A percentile compares a stretch with the other conserved stretches of the same genome.
These are phyloP conservation scores for Phoenix dactylifera DNA, from an alignment of 176 grass and related monocot genomes.

Conservation along the genomic window DNA sequence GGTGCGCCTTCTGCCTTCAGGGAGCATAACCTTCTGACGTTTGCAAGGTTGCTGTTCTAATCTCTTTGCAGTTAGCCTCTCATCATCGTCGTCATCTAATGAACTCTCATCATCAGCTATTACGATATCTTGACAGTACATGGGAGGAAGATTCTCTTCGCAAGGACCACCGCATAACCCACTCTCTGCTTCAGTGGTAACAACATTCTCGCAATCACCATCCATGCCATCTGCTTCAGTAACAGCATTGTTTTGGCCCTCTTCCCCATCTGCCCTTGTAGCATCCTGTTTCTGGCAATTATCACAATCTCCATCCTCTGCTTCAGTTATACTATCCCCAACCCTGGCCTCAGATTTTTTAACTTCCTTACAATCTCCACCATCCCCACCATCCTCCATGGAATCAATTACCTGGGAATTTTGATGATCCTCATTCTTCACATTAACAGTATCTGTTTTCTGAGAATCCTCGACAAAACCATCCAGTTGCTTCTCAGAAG, in stretches of 20 bases:
- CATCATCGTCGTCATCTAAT: constrained; percentile 22
- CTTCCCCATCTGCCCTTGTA: not conserved
- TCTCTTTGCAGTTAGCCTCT: constrained; percentile 10
- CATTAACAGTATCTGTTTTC: not conserved
- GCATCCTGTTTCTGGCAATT: not conserved
- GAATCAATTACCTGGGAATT: not conserved
- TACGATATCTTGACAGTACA: not conserved
- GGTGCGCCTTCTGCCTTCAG: constrained; percentile 26
- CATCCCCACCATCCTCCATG: not conserved
- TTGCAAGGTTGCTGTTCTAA: constrained; percentile 34
- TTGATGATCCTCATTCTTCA: not conserved
- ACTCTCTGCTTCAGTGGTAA: constrained; percentile 15
- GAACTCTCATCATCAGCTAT: constrained; percentile 21
- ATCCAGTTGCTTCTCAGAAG: constrained; percentile 11
- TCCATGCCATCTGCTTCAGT: not conserved
- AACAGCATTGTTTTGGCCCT: not conserved
- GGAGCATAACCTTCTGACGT: constrained; percentile 39
- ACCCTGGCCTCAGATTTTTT: not conserved
- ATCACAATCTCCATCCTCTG: constrained; percentile 7
- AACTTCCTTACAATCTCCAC: constrained; percentile 19
- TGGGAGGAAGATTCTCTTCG: not conserved
- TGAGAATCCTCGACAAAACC: constrained; percentile 11
- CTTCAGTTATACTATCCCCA: constrained; percentile 3
- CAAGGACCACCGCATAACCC: not conserved
- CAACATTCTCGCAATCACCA: constrained; percentile 13